These are phyloP conservation scores for Neoboletus brunneissimus DNA, from an alignment of 768 basidiomycete genomes.

Conservation along the genomic window DNA sequence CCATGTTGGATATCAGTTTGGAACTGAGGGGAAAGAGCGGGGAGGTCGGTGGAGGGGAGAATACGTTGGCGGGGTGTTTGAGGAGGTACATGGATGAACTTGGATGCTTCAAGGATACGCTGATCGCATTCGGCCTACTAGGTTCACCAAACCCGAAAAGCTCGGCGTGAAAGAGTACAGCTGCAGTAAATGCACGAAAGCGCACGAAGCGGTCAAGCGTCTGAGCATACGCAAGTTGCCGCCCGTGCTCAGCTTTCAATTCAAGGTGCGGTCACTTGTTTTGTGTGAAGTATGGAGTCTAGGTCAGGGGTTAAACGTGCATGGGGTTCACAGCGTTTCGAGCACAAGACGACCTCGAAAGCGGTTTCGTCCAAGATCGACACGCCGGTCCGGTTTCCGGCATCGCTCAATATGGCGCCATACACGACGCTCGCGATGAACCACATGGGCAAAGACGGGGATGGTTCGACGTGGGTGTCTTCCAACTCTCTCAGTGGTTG, in stretches of 20 bases:
- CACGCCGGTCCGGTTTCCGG: conserved; percentile 76
- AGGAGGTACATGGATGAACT: conserved; percentile 47
- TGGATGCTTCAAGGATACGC: background rate
- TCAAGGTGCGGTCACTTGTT: conserved; percentile 55
- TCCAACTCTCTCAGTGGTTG: background rate
- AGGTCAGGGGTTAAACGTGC: background rate
- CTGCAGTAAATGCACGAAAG: conserved; percentile 77
- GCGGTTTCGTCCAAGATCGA: conserved; percentile 82
- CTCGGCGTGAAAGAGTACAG: conserved; percentile 79
- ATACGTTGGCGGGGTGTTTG: conserved; percentile 74
- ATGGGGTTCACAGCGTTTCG: conserved; percentile 66
- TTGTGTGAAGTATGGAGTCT: background rate
- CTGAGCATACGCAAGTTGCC: conserved; percentile 84
- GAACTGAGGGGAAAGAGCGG: conserved; percentile 63
- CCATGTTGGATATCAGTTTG: conserved; percentile 87
- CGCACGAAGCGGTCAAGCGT: conserved; percentile 79
- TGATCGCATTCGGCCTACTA: conserved; percentile 28
- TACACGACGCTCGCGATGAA: conserved; percentile 70
- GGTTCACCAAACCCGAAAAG: conserved; percentile 85
- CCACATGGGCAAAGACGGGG: conserved; percentile 43
- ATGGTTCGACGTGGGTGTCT: conserved; percentile 24
- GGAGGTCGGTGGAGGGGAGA: conserved; percentile 46
- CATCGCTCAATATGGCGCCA: conserved; percentile 82
- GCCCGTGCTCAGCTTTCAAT: conserved; percentile 88
- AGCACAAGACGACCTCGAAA: conserved; percentile 76